phyloP scores from a whole-genome alignment of 78 protist genomes.

The Bigelowiella natans region DNA sequence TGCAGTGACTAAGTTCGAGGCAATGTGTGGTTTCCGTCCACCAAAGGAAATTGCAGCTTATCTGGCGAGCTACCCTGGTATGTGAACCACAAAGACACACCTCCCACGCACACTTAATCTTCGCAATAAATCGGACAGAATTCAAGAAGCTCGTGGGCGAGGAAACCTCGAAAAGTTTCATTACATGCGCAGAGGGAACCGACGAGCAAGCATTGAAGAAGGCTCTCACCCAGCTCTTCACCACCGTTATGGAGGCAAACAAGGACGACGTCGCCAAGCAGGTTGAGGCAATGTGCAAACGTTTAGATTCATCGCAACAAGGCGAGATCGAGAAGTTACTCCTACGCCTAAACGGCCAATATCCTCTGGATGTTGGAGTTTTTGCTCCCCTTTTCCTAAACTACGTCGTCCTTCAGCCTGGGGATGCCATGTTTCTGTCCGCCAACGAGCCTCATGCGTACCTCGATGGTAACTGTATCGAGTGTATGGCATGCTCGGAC shows the following conservation, averaged over 20 bases:
- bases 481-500: slow-evolving; percentile 93
- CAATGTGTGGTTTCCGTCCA: slow-evolving; percentile 74
- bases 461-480: slow-evolving; percentile 71
- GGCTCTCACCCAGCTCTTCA: not conserved
- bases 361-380: slow-evolving; percentile 82
- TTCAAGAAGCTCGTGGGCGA: slow-evolving; percentile 31
- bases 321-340: not conserved
- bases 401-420: slow-evolving; percentile 43
- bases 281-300: not conserved
- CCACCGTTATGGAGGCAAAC: not conserved
- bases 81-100: too few relatives aligned
- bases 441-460: slow-evolving; percentile 94
- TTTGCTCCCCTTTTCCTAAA: slow-evolving; percentile 78
- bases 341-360: slow-evolving; percentile 25
- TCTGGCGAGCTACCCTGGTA: not conserved
- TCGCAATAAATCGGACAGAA: slow-evolving; percentile 9
- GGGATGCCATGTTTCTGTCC: slow-evolving; percentile 76
- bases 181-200: not conserved
- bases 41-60: slow-evolving; percentile 37
- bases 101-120: not conserved
- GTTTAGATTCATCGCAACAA: not conserved
- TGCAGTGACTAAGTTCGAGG: slow-evolving; percentile 78
- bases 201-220: not conserved
- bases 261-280: not conserved
- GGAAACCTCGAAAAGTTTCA: not conserved